Conservation (phyloP, 2,329 filamentous ascomycete genomes). For the Periconia sp. region DNA sequence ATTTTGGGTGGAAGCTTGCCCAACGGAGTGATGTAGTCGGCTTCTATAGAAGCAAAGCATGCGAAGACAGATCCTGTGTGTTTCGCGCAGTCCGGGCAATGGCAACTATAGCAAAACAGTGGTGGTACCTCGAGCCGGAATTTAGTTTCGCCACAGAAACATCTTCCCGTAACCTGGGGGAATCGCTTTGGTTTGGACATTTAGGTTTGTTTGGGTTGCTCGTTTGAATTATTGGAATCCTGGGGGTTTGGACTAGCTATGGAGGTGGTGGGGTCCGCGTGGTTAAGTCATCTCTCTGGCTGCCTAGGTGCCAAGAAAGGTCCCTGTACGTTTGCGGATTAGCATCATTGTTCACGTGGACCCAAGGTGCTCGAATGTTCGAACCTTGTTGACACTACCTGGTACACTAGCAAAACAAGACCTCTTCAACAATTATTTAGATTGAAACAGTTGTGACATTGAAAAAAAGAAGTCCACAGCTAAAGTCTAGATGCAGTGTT, state of each 20-base stretch:
- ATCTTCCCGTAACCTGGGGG: conserved; percentile 32
- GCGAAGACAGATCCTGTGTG: conserved; percentile 26
- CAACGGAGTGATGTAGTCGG: conserved; percentile 20
- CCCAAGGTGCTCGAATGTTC: no score
- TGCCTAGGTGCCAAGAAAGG: background rate
- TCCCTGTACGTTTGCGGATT: background rate
- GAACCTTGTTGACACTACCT: no score
- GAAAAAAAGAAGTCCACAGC: no score
- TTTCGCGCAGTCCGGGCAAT: conserved; percentile 34
- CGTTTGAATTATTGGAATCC: no score
- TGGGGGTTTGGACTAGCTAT: background rate
- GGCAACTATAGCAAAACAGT: conserved; percentile 34
- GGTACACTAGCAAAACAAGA: no score
- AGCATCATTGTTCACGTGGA: no score
- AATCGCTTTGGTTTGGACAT: conserved; percentile 10
- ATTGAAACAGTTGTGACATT: no score
- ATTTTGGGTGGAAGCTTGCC: conserved; percentile 15
- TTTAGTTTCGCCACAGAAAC: conserved; percentile 23
- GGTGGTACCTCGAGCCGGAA: conserved; percentile 32
- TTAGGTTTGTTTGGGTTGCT: background rate
- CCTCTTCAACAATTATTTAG: no score
- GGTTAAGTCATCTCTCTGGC: no score
- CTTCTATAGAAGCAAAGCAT: conserved; percentile 25
- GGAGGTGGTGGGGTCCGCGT: background rate
- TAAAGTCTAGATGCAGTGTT: no score